These are phyloP conservation scores for Recurvomyces mirabilis DNA, from an alignment of 495 filamentous ascomycete species.

Conservation along the genomic window DNA sequence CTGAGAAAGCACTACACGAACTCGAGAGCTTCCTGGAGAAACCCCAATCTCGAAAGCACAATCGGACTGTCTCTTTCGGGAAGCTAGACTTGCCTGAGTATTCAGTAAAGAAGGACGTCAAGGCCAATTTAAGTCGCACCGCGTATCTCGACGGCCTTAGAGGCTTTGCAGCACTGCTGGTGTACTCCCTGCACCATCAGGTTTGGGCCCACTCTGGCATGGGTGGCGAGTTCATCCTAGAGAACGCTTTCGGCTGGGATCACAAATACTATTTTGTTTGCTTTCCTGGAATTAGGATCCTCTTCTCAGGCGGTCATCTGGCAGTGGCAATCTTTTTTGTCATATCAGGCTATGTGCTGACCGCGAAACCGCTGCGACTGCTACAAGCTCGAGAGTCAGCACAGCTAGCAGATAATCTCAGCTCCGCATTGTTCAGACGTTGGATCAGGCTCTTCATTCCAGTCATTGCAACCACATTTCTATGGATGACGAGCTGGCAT, in stretches of 20 bases:
- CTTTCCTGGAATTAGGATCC: slow-evolving; percentile 35
- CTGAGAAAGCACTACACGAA: neutral
- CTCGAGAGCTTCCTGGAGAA: slow-evolving; percentile 3
- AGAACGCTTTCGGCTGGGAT: slow-evolving; percentile 29
- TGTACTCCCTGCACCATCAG: slow-evolving; percentile 29
- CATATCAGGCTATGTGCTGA: slow-evolving; percentile 34
- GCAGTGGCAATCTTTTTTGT: slow-evolving; percentile 37
- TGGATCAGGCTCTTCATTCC: slow-evolving; percentile 37
- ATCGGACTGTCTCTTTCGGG: neutral
- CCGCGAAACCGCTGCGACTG: slow-evolving; percentile 38
- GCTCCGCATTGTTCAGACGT: slow-evolving; percentile 39
- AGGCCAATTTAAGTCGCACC: slow-evolving; percentile 7
- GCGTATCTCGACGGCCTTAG: slow-evolving; percentile 20
- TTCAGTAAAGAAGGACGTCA: too few species aligned
- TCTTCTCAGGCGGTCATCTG: slow-evolving; percentile 40
- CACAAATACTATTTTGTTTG: slow-evolving; percentile 26
- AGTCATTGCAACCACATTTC: slow-evolving; percentile 37
- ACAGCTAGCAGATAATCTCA: slow-evolving; percentile 28
- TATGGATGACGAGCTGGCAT: slow-evolving; percentile 41
- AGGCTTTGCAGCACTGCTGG: slow-evolving; percentile 20
- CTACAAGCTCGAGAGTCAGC: slow-evolving; percentile 36
- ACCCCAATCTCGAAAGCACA: neutral
- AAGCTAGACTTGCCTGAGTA: too few species aligned
- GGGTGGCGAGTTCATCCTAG: slow-evolving; percentile 21
- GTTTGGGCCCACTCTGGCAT: slow-evolving; percentile 29